Evolutionary conservation across 2,329 filamentous ascomycete genomes (phyloP), one percentile per base, ranked within the genome.

Genomic region (Dothistroma septosporum): DNA sequence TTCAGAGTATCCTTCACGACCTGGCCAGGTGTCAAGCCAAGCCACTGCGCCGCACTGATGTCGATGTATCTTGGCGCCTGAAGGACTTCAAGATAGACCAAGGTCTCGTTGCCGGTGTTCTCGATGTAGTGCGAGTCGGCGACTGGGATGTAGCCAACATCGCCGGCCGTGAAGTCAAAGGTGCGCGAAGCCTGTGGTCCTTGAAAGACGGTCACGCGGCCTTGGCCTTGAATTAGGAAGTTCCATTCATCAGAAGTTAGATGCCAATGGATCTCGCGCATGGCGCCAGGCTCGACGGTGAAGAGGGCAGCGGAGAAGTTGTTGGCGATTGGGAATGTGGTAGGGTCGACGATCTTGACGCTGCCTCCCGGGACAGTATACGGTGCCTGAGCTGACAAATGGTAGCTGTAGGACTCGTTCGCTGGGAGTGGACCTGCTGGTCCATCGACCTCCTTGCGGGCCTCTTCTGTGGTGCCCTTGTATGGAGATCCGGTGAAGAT

Each of bases 201-300:
- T 21, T 75, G 68, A 73, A 81, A 86, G 33, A 85, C 76, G 1
- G 83, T 85, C 37, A 85, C 77, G 14, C 84, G 79, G 0, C 79
- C 84, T 11, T 78, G 77, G 14, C 60, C 60, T 22, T 41, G 33
- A 11, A 59, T 28, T 32, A 61, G 54, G 46, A 55, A 61, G 56
- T 79, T 79, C 84, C 84, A 87, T 70, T 87, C 84, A 69, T 86
- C 83, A 11, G 77, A 80, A 0, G 77, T 78, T 0, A 82, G 80
- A 73, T 87, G 84, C 84, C 84, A 87, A 75, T 87, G 84, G 49
- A 87, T 75, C 69, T 87, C 84, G 24, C 85, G 80, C 81, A 87
- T 83, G 1, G 83, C 84, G 19, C 84, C 84, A 0, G 84, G 83
- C 64, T 84, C 76, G 32, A 87, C 48, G 4, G 80, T 83, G 9